Base-by-base conservation (phyloP, 257 asterid genomes). In the Agastache rugosa region DNA sequence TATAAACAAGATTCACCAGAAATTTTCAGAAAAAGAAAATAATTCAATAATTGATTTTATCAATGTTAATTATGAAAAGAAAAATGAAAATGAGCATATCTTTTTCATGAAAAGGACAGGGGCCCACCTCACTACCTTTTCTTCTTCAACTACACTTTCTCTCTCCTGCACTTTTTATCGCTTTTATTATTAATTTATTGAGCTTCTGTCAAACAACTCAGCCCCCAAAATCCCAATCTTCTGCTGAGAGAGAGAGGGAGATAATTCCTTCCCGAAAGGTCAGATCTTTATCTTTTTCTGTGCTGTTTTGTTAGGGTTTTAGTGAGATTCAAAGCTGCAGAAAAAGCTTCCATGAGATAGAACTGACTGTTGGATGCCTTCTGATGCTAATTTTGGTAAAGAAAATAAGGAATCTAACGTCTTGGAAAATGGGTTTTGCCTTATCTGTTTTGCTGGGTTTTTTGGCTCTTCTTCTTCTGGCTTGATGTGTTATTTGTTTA, bases 121-220 rank as follows among this genome's bases (percentile, higher is more conserved):
- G 81, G n/a, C 85, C 88, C 82, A 84, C 88, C 63, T 71, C 78
- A 53, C 71, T 23, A 63, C 68, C 75, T 47, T 75, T 73, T 64
- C 77, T 17, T 66, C 63, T 27, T 62, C 59, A 17, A 37, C 44
- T 12, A 22, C 16, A 25, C 70, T 61, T 77, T 78, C 83, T 82
- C 83, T 78, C 82, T 77, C 75, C 45, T 72, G 74, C 82, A 67
- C 81, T 83, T 78, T 85, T 79, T 80, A 79, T 78, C 85, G 67
- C 84, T 83, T 85, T 82, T 66, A 42, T 67, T 47, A 79, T 67
- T 83, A 68, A 15, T 80, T 82, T 77, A 72, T 51, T 75, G 34
- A 75, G 23, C 11, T 66, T 63, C 74, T 82, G 64, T 78, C 83
- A 54, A 70, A 69, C 44, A 63, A 41, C 58, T 66, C 79, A 75